phyloP scores from a whole-genome alignment of 768 basidiomycete species.

The Russula vinacea region DNA sequence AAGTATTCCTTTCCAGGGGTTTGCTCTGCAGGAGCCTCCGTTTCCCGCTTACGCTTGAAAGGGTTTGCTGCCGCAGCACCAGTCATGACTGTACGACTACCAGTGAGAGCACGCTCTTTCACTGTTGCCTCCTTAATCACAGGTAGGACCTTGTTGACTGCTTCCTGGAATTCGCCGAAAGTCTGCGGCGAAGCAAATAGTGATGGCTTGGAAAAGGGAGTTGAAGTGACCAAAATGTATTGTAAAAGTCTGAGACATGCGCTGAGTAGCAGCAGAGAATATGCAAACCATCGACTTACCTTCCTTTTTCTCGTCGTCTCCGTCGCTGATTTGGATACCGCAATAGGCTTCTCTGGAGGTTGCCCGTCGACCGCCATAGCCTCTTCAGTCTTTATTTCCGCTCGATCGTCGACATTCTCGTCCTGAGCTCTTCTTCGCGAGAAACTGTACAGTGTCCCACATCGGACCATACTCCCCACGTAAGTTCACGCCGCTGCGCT shows the following conservation, averaged over 20 bases:
- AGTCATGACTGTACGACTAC: constrained; percentile 47
- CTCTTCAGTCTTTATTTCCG: constrained; percentile 39
- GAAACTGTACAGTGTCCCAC: constrained; percentile 64
- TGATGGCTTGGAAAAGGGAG: constrained; percentile 74
- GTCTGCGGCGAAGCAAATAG: constrained; percentile 56
- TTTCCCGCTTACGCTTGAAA: constrained; percentile 67
- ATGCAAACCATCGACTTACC: constrained; percentile 39
- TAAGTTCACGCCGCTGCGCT: constrained; percentile 88
- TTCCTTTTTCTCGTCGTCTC: constrained; percentile 57
- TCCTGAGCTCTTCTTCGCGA: constrained; percentile 33
- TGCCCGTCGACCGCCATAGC: constrained; percentile 64
- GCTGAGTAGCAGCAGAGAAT: background rate
- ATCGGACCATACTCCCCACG: constrained; percentile 80
- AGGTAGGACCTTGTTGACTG: constrained; percentile 69
- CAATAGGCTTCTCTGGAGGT: constrained; percentile 17
- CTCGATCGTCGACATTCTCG: constrained; percentile 37
- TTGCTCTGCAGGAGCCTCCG: constrained; percentile 47
- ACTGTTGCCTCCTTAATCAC: constrained; percentile 83
- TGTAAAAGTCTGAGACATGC: constrained; percentile 64
- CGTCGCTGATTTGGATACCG: constrained; percentile 25
- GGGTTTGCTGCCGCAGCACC: constrained; percentile 38
- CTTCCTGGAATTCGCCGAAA: constrained; percentile 64
- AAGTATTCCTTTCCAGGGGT: constrained; percentile 67
- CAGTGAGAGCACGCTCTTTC: constrained; percentile 87
- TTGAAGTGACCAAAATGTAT: constrained; percentile 88